Conservation (phyloP, 108 stramenopile species). For the Seminavis robusta region DNA sequence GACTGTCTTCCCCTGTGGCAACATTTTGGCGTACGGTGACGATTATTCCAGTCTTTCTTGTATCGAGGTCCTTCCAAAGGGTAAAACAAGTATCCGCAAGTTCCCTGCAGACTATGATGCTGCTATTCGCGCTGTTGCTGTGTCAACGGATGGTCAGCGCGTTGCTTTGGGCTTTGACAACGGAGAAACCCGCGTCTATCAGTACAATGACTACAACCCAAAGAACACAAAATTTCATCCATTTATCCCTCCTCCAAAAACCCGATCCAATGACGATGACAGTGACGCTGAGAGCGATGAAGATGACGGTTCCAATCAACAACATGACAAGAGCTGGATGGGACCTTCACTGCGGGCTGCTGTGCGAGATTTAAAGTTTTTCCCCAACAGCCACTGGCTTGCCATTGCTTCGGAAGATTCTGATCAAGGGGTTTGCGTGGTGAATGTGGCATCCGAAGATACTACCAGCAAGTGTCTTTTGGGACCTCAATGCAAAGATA, state of each 20-base stretch:
- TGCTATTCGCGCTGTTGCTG: conserved; percentile 52
- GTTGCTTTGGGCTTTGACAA: conserved; percentile 69
- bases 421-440: conserved; percentile 46
- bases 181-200: conserved; percentile 53
- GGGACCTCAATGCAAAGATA: conserved; percentile 31
- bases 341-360: neutral
- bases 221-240: conserved; percentile 19
- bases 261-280: too few relatives aligned
- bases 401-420: conserved; percentile 65
- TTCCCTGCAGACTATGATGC: too few relatives aligned
- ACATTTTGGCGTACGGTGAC: neutral
- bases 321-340: conserved; percentile 1
- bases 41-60: neutral
- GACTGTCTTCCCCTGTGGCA: neutral
- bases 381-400: conserved; percentile 23
- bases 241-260: conserved; percentile 22
- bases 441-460: conserved; percentile 29
- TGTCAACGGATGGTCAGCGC: conserved; percentile 52
- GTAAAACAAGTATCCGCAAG: neutral
- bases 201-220: conserved; percentile 26
- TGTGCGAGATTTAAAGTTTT: conserved; percentile 2
- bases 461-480: conserved; percentile 17
- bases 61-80: too few relatives aligned
- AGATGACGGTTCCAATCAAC: conserved; percentile 9
- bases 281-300: conserved; percentile 12